phyloP scores from a whole-genome alignment of 2,329 filamentous ascomycete genomes.

The Exophiala dermatitidis region DNA sequence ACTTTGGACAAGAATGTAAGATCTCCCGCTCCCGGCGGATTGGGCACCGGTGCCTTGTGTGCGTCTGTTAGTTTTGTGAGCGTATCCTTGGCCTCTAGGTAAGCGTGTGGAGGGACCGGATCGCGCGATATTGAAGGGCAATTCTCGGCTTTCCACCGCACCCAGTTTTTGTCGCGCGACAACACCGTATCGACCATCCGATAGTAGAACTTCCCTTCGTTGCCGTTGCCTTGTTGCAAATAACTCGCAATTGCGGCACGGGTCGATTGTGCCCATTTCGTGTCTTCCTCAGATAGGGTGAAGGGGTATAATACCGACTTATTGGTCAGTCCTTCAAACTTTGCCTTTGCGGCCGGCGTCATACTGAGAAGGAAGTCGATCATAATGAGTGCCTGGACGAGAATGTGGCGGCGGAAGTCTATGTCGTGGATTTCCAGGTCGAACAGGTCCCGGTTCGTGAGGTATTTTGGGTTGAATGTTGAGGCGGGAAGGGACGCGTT shows the following conservation, averaged over 20 bases:
- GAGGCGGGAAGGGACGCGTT: constrained; percentile 39
- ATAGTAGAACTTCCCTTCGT: constrained; percentile 86
- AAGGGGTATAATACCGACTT: constrained; percentile 81
- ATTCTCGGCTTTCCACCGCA: constrained; percentile 92
- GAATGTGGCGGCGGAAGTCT: constrained; percentile 85
- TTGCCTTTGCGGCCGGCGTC: constrained; percentile 72
- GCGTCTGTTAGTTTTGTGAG: constrained; percentile 61
- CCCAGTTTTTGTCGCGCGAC: constrained; percentile 96
- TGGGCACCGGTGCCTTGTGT: constrained; percentile 58
- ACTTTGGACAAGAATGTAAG: constrained; percentile 70
- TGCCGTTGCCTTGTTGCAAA: constrained; percentile 55
- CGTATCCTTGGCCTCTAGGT: constrained; percentile 60
- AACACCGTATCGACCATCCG: constrained; percentile 96
- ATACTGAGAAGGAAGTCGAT: constrained; percentile 93
- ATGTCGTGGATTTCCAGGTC: constrained; percentile 92
- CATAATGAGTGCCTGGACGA: constrained; percentile 90
- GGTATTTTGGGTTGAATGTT: constrained; percentile 92
- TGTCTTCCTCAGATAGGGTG: constrained; percentile 71
- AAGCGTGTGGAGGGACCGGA: constrained; percentile 61
- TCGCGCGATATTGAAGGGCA: constrained; percentile 79
- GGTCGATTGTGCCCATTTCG: constrained; percentile 76
- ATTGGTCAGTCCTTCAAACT: constrained; percentile 66
- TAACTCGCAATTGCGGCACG: constrained; percentile 74
- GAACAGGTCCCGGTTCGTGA: constrained; percentile 95
- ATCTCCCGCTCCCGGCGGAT: constrained; percentile 65